Conservation (phyloP, 352 stramenopile species). For the Phytophthora sp. region DNA sequence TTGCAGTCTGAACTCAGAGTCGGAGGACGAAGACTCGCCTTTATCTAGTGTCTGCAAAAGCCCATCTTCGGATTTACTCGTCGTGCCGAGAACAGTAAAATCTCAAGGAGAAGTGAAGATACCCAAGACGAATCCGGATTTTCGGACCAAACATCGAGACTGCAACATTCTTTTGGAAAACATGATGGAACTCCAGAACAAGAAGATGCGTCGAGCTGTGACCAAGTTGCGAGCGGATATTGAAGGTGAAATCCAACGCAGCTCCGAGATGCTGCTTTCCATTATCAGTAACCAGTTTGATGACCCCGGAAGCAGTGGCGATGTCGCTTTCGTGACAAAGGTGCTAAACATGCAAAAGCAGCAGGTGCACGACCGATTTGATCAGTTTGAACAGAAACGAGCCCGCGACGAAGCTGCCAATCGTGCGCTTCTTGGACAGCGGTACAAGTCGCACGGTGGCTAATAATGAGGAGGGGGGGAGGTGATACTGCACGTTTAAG, state of each 20-base stretch:
- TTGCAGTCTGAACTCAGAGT: constrained; percentile 12
- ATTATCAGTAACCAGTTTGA: constrained; percentile 30
- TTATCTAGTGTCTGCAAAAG: neutral
- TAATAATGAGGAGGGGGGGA: neutral
- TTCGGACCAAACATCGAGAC: constrained; percentile 29
- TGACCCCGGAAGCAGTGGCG: constrained; percentile 18
- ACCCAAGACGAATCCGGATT: neutral
- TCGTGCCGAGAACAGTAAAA: neutral
- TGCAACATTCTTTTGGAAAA: constrained; percentile 34
- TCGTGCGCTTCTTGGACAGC: constrained; percentile 18
- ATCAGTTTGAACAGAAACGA: constrained; percentile 23
- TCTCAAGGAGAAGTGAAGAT: neutral
- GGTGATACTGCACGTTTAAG: neutral
- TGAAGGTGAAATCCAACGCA: constrained; percentile 24
- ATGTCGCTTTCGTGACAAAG: constrained; percentile 26
- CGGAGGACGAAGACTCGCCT: neutral
- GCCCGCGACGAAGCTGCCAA: constrained; percentile 13
- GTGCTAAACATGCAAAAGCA: constrained; percentile 29
- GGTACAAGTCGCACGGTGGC: too few relatives aligned
- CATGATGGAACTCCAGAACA: constrained; percentile 37
- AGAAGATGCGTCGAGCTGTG: constrained; percentile 15
- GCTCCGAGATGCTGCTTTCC: constrained; percentile 26
- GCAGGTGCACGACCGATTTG: constrained; percentile 29
- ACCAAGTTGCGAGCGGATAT: constrained; percentile 20
- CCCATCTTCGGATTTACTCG: neutral